A percentile compares a stretch with the other conserved stretches of the same genome.
Conservation (phyloP, 139 green algal species). For the Chlamydomonas applanata region DNA sequence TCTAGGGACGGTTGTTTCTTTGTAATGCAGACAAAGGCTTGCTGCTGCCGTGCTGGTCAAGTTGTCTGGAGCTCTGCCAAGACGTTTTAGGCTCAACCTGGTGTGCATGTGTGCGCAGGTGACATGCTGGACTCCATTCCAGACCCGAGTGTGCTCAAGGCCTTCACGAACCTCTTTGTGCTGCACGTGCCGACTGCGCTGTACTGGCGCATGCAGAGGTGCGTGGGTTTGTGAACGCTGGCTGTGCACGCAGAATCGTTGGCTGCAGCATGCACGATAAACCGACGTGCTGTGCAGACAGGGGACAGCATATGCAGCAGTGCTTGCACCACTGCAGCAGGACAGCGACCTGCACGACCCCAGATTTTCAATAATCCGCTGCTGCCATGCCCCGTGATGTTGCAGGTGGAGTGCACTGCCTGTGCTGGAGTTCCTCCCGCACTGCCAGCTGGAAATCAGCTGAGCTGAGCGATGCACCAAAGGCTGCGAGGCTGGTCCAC, state of each 20-base stretch:
- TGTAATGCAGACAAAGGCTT: background rate
- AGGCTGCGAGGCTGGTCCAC: too few species aligned
- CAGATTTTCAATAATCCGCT: background rate
- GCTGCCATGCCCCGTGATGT: background rate
- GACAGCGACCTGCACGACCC: background rate
- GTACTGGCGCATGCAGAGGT: constrained; percentile 8
- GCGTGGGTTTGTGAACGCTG: background rate
- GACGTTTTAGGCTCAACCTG: background rate
- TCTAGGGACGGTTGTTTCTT: too few species aligned
- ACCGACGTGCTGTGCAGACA: background rate
- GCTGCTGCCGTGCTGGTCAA: background rate
- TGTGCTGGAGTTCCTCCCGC: constrained; percentile 11
- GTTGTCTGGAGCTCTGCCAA: background rate
- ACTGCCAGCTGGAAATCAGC: constrained; percentile 11
- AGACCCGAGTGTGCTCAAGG: background rate
- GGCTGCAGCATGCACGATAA: background rate
- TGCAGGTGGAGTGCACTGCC: constrained; percentile 7
- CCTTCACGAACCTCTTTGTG: constrained; percentile 5
- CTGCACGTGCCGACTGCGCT: constrained; percentile 2
- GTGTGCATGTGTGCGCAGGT: background rate
- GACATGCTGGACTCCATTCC: constrained; percentile 6
- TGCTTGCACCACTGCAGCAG: background rate
- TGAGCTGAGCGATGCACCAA: too few species aligned
- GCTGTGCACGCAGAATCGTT: background rate
- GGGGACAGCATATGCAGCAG: background rate